These are phyloP conservation scores for Colletotrichum higginsianum DNA, from an alignment of 2,329 filamentous ascomycete species.

Conservation along the genomic window DNA sequence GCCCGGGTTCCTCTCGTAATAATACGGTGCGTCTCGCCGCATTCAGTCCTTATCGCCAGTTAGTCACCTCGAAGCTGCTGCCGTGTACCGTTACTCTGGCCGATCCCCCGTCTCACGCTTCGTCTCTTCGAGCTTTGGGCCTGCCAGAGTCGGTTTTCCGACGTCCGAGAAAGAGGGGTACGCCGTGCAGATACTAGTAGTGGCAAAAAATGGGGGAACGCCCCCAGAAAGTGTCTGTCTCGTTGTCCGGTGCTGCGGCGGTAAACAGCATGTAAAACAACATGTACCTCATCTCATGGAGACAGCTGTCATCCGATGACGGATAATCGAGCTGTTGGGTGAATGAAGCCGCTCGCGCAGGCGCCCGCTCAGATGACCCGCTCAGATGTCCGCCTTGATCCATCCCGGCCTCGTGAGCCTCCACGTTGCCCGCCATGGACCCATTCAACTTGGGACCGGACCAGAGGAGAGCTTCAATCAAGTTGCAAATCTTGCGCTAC, in stretches of 20 bases:
- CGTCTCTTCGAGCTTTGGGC: constrained; percentile 24
- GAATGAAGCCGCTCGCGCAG: not conserved
- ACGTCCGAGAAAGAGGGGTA: constrained; percentile 9
- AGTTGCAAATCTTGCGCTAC: constrained; percentile 24
- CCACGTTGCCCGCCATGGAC: constrained; percentile 26
- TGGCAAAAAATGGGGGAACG: constrained; percentile 15
- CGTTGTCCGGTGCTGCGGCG: constrained; percentile 13
- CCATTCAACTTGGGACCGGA: constrained; percentile 10
- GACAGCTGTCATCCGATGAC: constrained; percentile 13
- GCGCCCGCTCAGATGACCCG: constrained; percentile 21
- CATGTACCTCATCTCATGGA: not conserved
- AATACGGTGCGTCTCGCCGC: constrained; percentile 9
- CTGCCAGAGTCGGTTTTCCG: constrained; percentile 21
- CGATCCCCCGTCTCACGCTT: constrained; percentile 19
- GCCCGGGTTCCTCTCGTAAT: constrained; percentile 8
- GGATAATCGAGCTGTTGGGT: not conserved
- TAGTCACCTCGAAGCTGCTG: constrained; percentile 15
- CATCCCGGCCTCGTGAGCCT: constrained; percentile 34
- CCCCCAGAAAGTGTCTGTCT: not conserved
- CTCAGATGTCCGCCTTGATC: constrained; percentile 29
- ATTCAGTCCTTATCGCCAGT: constrained; percentile 19
- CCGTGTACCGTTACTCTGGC: constrained; percentile 27
- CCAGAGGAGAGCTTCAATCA: not conserved
- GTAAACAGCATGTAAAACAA: constrained; percentile 6
- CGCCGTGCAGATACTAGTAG: not conserved